These are phyloP conservation scores for Plasmodium billcollinsi DNA, from an alignment of 169 alveolate species.

Conservation along the genomic window DNA sequence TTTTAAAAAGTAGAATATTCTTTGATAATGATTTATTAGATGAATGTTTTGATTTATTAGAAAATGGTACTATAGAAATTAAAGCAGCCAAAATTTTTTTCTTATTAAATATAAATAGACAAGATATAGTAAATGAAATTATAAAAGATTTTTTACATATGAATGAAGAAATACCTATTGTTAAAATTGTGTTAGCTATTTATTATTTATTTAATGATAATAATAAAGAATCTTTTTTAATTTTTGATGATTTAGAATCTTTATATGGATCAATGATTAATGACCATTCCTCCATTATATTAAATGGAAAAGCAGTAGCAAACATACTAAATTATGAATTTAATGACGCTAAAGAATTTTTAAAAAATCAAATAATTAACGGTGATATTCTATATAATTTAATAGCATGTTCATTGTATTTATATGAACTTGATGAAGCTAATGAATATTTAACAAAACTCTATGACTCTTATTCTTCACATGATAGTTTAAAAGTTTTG, in stretches of 20 bases:
- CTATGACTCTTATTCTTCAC: conserved; percentile 33
- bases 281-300: conserved; percentile 43
- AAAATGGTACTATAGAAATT: conserved; percentile 45
- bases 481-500: conserved; percentile 52
- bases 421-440: conserved; percentile 68
- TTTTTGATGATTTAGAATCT: conserved; percentile 73
- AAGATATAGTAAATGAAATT: conserved; percentile 39
- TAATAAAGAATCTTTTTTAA: conserved; percentile 67
- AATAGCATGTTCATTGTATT: conserved; percentile 60
- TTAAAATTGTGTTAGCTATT: conserved; percentile 63
- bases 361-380: conserved; percentile 20
- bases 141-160: conserved; percentile 30
- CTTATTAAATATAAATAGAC: conserved; percentile 30
- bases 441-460: conserved; percentile 43
- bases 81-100: conserved; percentile 46
- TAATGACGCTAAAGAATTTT: conserved; percentile 67
- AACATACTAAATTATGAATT: conserved; percentile 50
- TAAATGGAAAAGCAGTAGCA: conserved; percentile 65
- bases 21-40: conserved; percentile 55
- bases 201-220: conserved; percentile 56
- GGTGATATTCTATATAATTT: conserved; percentile 40
- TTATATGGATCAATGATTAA: conserved; percentile 31
- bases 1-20: conserved; percentile 54
- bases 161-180: conserved; percentile 75
- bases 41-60: conserved; percentile 63